Conservation (phyloP, 2,329 filamentous ascomycete genomes). For the Drechslera avenae region DNA sequence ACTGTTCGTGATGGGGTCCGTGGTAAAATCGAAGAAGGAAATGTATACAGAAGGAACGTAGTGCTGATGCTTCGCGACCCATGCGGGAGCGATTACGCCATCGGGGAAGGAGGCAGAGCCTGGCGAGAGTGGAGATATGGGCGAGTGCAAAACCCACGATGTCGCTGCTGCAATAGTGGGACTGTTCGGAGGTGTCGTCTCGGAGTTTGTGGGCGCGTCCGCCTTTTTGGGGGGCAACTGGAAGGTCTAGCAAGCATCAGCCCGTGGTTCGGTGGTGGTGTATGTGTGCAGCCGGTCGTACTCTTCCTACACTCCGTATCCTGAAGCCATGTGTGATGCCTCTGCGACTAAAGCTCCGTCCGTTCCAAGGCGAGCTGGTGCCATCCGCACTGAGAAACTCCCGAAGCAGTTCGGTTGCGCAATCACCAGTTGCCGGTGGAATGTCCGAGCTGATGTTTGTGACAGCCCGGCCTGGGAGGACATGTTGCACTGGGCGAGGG, state of each 20-base stretch:
- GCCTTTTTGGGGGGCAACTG: constrained; percentile 67
- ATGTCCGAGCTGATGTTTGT: constrained; percentile 72
- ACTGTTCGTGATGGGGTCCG: constrained; percentile 73
- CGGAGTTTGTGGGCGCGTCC: constrained; percentile 60
- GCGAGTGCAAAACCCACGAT: constrained; percentile 74
- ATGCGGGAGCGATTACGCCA: constrained; percentile 79
- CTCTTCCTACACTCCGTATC: constrained; percentile 77
- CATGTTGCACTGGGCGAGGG: constrained; percentile 53
- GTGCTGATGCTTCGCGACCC: constrained; percentile 88
- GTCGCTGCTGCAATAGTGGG: constrained; percentile 57
- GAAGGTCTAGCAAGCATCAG: constrained; percentile 53
- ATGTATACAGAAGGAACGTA: constrained; percentile 80
- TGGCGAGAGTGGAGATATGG: constrained; percentile 87
- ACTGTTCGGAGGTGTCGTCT: constrained; percentile 57
- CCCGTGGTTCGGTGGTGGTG: constrained; percentile 14
- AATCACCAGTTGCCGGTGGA: constrained; percentile 67
- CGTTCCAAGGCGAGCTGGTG: constrained; percentile 69
- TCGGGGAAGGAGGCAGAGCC: constrained; percentile 85
- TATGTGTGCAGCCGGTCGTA: constrained; percentile 55
- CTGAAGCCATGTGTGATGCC: constrained; percentile 63
- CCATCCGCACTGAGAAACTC: constrained; percentile 71
- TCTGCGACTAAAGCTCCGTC: constrained; percentile 56
- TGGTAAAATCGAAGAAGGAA: constrained; percentile 78
- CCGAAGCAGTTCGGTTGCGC: constrained; percentile 67
- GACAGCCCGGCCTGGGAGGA: constrained; percentile 53